phyloP scores from a whole-genome alignment of 306 rosid genomes.

The Styphnolobium japonicum region DNA sequence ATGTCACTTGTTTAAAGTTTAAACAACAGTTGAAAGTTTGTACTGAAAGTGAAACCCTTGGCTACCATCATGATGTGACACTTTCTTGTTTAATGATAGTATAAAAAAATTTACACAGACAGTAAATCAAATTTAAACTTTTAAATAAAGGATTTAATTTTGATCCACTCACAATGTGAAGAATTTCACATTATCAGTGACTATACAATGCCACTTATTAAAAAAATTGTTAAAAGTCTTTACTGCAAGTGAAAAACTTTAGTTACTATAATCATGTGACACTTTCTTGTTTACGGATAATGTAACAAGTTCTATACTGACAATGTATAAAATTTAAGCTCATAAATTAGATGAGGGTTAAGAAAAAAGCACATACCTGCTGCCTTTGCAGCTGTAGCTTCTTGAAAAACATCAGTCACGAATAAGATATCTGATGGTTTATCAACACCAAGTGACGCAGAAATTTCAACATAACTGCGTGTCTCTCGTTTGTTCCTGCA shows the following conservation, averaged over 20 bases:
- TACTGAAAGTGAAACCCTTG: too few relatives aligned
- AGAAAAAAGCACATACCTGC: slow-evolving; percentile 60
- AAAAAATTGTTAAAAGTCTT: background rate
- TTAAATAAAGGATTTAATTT: background rate
- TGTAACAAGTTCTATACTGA: slow-evolving; percentile 12
- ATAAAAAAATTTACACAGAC: too few relatives aligned
- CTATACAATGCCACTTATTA: too few relatives aligned
- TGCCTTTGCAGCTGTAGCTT: slow-evolving; percentile 88
- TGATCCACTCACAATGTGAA: background rate
- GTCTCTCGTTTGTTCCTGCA: slow-evolving; percentile 84
- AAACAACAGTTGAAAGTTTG: too few relatives aligned
- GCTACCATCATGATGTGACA: too few relatives aligned
- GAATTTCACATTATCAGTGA: too few relatives aligned
- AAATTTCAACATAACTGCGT: slow-evolving; percentile 69
- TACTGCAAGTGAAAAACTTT: background rate
- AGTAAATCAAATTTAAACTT: background rate
- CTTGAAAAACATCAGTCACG: slow-evolving; percentile 83
- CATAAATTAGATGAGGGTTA: background rate
- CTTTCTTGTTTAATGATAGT: too few relatives aligned
- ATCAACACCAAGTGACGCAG: slow-evolving; percentile 79
- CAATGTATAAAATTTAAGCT: background rate
- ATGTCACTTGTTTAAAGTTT: too few relatives aligned
- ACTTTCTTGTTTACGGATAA: background rate
- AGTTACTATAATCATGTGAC: slow-evolving; percentile 1
- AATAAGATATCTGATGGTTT: slow-evolving; percentile 78